A percentile compares a stretch with the other conserved stretches of the same genome.
Evolutionary conservation across 225 moss, liverwort and hornwort species (phyloP).

Genomic region (Bryoerythrophyllum caledonicum): DNA sequence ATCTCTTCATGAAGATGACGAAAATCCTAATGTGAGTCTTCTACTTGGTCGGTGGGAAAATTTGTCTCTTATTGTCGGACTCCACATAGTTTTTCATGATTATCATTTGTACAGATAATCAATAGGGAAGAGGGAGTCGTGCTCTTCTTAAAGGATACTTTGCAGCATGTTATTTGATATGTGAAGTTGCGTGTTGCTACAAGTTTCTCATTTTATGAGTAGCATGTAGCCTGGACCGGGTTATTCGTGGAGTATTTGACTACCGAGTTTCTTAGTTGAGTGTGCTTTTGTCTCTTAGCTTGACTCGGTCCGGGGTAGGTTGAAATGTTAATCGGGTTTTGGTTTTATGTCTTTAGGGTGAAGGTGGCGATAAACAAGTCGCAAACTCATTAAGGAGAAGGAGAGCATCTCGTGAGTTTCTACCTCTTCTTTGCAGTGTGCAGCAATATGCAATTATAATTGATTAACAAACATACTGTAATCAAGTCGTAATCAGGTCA

Average conservation of each 20-base stretch:
- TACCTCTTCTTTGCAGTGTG: background rate
- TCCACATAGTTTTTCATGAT: background rate
- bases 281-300: background rate
- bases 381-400: conserved; percentile 42
- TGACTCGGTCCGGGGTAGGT: too few relatives aligned
- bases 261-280: background rate
- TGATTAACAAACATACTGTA: background rate
- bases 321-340: background rate
- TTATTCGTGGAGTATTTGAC: background rate
- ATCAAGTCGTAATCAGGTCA: background rate
- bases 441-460: background rate
- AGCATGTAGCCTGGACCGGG: background rate
- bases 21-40: conserved; percentile 49
- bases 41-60: background rate
- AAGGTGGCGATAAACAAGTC: conserved; percentile 44
- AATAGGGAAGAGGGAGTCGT: background rate
- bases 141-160: background rate
- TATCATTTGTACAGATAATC: conserved; percentile 5
- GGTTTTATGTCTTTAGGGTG: conserved; percentile 30
- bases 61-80: background rate
- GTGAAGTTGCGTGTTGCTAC: background rate
- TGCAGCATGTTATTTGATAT: background rate
- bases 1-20: conserved; percentile 88
- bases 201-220: background rate
- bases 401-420: conserved; percentile 58